Percentiles rank a stretch among this genome's conserved stretches.
These are phyloP conservation scores for Rhodofomes roseus DNA, from an alignment of 1,284 basidiomycete species.

Conservation along the genomic window DNA sequence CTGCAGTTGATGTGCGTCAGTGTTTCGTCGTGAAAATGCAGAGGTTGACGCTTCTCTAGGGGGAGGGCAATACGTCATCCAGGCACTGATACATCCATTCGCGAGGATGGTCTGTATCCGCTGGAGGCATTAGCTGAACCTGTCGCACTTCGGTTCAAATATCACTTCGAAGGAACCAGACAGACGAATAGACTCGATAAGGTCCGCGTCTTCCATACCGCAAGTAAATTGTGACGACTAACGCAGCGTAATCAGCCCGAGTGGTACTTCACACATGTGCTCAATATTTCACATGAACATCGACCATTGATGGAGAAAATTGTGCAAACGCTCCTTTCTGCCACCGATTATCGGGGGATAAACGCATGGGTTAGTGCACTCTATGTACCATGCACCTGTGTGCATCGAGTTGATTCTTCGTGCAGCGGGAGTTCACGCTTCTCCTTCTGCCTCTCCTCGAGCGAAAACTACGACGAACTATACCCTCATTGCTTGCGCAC, in stretches of 20 bases:
- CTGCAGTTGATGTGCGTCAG: conserved; percentile 71
- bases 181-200: conserved; percentile 94
- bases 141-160: conserved; percentile 87
- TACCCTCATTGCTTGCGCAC: conserved; percentile 73
- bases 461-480: conserved; percentile 69
- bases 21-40: conserved; percentile 2
- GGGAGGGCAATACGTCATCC: neutral
- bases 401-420: neutral
- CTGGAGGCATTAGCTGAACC: conserved; percentile 85
- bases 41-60: neutral
- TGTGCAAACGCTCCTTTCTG: conserved; percentile 68
- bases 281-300: conserved; percentile 83
- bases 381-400: neutral
- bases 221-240: neutral
- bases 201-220: conserved; percentile 37
- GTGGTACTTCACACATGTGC: conserved; percentile 93
- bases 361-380: conserved; percentile 66
- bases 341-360: conserved; percentile 59
- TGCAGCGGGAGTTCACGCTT: conserved; percentile 75
- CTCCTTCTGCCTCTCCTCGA: conserved; percentile 68
- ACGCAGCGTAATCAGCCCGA: conserved; percentile 63
- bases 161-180: conserved; percentile 88
- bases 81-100: no score
- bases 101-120: conserved; percentile 57
- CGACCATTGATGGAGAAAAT: conserved; percentile 72